These are phyloP conservation scores for Lachancea nothofagi DNA, from an alignment of 805 yeast species.

Conservation along the genomic window DNA sequence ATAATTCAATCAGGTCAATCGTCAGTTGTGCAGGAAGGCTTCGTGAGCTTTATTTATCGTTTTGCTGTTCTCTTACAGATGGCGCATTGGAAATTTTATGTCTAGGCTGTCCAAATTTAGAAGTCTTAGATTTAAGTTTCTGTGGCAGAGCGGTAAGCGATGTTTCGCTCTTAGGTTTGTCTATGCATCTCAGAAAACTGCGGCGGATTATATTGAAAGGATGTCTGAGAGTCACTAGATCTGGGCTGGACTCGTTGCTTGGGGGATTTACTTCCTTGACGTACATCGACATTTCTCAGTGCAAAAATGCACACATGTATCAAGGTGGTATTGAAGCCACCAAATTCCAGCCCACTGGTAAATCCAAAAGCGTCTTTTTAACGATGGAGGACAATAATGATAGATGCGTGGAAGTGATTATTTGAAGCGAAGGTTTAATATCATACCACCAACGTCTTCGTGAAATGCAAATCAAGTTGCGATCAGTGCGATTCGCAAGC, in stretches of 20 bases:
- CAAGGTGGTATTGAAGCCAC: conserved; percentile 58
- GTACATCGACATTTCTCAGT: conserved; percentile 60
- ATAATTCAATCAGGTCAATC: conserved; percentile 54
- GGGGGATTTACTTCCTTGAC: conserved; percentile 50
- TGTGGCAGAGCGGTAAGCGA: conserved; percentile 81
- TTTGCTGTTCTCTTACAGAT: conserved; percentile 72
- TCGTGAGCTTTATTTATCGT: conserved; percentile 54
- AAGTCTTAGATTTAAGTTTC: conserved; percentile 54
- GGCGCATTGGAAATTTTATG: conserved; percentile 60
- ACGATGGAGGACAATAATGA: conserved; percentile 44
- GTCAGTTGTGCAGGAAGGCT: conserved; percentile 57
- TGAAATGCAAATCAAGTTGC: neutral
- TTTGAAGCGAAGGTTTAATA: too few relatives aligned
- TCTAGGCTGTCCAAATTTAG: conserved; percentile 55
- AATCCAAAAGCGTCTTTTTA: conserved; percentile 53
- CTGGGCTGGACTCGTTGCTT: conserved; percentile 65
- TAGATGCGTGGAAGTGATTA: conserved; percentile 52
- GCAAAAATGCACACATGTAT: conserved; percentile 60
- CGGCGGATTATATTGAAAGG: conserved; percentile 53
- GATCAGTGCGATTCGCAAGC: conserved; percentile 4
- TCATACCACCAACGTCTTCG: too few relatives aligned
- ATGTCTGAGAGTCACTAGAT: conserved; percentile 69
- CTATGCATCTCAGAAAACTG: conserved; percentile 47
- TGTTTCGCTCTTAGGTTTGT: conserved; percentile 54
- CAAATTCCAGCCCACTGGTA: conserved; percentile 42